Base-by-base conservation (phyloP, 2,329 filamentous ascomycete species). In the Colletotrichum sp. region DNA sequence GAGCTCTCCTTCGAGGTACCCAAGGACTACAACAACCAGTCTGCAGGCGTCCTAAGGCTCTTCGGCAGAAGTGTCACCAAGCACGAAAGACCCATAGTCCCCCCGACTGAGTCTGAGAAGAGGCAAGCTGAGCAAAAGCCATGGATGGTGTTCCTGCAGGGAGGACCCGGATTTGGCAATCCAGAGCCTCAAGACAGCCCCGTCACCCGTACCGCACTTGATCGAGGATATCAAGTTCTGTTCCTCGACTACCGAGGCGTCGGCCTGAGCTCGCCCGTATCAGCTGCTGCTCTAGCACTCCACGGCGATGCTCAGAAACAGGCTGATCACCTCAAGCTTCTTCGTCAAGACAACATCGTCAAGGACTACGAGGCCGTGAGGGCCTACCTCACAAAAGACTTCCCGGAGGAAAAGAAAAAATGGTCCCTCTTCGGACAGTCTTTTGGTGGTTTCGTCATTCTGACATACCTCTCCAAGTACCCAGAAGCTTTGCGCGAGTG, bases 181-280 rank as follows among this genome's bases (percentile, higher is more conserved):
- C 87, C 89, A 8, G 87, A 93, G 64, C 96, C 96, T 3, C 93
- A 97, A 80, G 90, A 94, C 72, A 90, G 92, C 74, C 86, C 92
- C 9, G 90, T 95, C 80, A 93, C 94, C n/a, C 89, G 91, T 36
- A 86, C 88, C 34, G 88, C 95, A 70, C 88, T 98, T 8, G 91
- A 93, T 73, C 92, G 93, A 75, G 96, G 96, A 18, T 98, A 98
- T 80, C 94, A 97, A 82, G 86, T 95, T 59, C 89, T 98, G 3
- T 93, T 93, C 76, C 89, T 98, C n/a, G 96, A 98, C 82, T 96
- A 98, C 82, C 91, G 96, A 65, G 96, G 96, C 15, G 97, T 95
- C 5, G 96, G 96, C 2, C 86, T 98, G 65, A 97, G 94, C 80
- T 94, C 92, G 3, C 93, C 96, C 1, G 90, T 98, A 55, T 93